Conservation (phyloP, 495 filamentous ascomycete genomes). For the Aspergillus baeticus region DNA sequence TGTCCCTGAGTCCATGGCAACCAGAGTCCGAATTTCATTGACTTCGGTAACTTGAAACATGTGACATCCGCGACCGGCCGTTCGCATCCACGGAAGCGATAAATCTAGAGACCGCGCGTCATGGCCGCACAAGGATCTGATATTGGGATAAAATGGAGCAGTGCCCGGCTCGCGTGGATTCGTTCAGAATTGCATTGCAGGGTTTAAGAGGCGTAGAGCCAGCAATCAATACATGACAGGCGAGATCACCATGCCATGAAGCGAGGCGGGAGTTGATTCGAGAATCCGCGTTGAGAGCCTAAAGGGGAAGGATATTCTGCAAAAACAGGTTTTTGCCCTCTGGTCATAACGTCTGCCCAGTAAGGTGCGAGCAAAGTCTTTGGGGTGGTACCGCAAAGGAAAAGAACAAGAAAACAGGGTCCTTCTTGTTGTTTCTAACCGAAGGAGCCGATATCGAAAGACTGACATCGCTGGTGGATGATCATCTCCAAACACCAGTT, state of each 20-base stretch:
- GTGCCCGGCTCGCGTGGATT: no score
- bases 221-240: not conserved
- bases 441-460: not conserved
- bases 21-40: no score
- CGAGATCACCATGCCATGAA: not conserved
- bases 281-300: not conserved
- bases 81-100: no score
- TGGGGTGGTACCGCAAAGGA: not conserved
- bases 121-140: no score
- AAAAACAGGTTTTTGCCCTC: conserved; percentile 14
- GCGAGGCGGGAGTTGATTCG: not conserved
- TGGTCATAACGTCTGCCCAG: not conserved
- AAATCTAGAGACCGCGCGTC: no score
- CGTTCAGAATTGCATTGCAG: not conserved
- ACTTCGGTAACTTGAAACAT: no score
- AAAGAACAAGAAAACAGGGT: conserved; percentile 9
- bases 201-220: not conserved
- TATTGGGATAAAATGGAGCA: not conserved
- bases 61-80: no score
- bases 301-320: not conserved
- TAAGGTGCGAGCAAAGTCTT: not conserved
- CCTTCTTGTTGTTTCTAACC: not conserved
- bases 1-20: no score
- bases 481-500: conserved; percentile 17
- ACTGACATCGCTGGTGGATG: conserved; percentile 11